Conservation (phyloP, 495 filamentous ascomycete genomes). For the Beverwykella pulmonaria region DNA sequence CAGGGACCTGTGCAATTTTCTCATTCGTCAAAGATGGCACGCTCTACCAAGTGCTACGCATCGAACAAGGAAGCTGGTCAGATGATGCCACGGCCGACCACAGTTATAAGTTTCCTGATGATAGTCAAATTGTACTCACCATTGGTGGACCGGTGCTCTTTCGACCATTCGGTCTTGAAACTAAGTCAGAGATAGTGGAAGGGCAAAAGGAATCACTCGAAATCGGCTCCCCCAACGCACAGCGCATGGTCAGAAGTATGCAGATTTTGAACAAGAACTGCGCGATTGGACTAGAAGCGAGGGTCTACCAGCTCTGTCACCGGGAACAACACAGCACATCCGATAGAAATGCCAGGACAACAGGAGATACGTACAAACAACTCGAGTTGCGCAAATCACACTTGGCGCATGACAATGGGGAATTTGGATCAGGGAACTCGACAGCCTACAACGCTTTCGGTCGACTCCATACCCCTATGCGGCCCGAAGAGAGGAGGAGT, state of each 20-base stretch:
- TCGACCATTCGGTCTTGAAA: background rate
- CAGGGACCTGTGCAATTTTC: conserved; percentile 11
- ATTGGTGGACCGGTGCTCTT: background rate
- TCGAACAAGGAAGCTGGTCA: conserved; percentile 11
- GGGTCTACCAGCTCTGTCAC: background rate
- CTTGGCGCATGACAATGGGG: background rate
- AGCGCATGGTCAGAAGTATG: background rate
- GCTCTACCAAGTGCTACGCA: conserved; percentile 15
- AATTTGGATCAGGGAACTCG: background rate
- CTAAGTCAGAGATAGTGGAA: background rate
- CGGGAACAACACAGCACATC: background rate
- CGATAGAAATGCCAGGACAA: too few relatives aligned
- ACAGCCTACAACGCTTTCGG: background rate
- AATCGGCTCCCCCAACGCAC: background rate
- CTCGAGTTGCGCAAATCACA: background rate
- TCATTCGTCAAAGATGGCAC: conserved; percentile 9
- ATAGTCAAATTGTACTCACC: background rate
- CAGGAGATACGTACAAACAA: background rate
- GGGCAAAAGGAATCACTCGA: background rate
- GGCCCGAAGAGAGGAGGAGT: background rate
- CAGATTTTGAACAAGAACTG: background rate
- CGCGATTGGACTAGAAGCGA: background rate
- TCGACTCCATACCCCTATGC: background rate
- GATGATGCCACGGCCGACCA: background rate
- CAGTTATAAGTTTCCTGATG: conserved; percentile 3